phyloP scores from a whole-genome alignment of 495 filamentous ascomycete species.

The Tuber melanosporum region DNA sequence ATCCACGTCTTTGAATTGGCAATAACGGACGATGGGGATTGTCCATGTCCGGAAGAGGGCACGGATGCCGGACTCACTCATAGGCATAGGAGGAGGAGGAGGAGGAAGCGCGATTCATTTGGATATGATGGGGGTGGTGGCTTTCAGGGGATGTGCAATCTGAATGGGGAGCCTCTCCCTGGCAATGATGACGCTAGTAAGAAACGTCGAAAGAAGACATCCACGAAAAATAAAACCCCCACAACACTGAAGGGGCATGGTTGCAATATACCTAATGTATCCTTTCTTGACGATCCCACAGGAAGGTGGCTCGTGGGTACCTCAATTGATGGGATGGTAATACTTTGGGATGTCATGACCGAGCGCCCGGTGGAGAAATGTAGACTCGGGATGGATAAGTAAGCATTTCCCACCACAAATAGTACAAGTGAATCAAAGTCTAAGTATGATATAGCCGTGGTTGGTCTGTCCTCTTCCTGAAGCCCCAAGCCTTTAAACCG shows the following conservation, averaged over 20 bases:
- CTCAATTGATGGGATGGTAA: slow-evolving; percentile 61
- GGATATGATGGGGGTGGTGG: slow-evolving; percentile 42
- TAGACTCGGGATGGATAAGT: slow-evolving; percentile 18
- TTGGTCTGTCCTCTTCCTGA: slow-evolving; percentile 40
- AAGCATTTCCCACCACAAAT: not conserved
- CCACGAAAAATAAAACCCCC: slow-evolving; percentile 26
- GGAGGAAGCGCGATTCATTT: slow-evolving; percentile 45
- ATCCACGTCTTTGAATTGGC: slow-evolving; percentile 41
- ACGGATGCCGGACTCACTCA: slow-evolving; percentile 14
- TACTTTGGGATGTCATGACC: slow-evolving; percentile 57
- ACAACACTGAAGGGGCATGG: slow-evolving; percentile 36
- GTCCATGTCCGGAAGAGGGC: slow-evolving; percentile 4
- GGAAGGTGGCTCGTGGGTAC: slow-evolving; percentile 67
- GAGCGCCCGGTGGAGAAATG: slow-evolving; percentile 35
- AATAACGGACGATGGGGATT: slow-evolving; percentile 12
- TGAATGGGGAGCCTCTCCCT: not conserved
- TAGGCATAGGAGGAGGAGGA: slow-evolving; percentile 29
- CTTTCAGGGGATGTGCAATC: slow-evolving; percentile 4
- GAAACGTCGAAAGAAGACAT: slow-evolving; percentile 15
- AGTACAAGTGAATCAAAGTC: not conserved
- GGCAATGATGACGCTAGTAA: slow-evolving; percentile 9
- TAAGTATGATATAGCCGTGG: slow-evolving; percentile 21
- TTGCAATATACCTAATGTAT: slow-evolving; percentile 69
- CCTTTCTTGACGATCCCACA: slow-evolving; percentile 61
- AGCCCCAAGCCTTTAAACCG: slow-evolving; percentile 40